Evolutionary conservation across 192 early-diverging fungal genomes (phyloP).

Genomic region (Spizellomyces punctatus): DNA sequence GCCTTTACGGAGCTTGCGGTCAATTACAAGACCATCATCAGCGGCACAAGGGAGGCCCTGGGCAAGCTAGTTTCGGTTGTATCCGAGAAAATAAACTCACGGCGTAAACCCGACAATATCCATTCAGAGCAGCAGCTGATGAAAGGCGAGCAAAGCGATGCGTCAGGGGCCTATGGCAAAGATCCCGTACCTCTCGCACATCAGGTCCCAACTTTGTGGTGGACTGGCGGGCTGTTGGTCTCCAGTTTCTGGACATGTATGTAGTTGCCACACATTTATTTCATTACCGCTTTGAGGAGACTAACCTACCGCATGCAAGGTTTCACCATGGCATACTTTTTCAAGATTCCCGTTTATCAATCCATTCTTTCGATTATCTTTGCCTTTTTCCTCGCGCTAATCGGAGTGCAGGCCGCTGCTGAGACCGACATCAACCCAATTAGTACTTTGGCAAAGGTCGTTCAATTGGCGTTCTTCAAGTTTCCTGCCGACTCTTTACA

Average conservation of each 20-base stretch:
- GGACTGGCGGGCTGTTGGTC: constrained; percentile 62
- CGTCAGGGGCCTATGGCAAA: constrained; percentile 21
- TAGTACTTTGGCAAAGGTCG: constrained; percentile 77
- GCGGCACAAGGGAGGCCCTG: background rate
- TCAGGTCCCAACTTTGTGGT: constrained; percentile 64
- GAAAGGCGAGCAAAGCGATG: constrained; percentile 4
- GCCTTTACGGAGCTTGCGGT: constrained; percentile 6
- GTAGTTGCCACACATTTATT: too few species aligned
- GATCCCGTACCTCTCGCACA: constrained; percentile 47
- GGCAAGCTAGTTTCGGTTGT: background rate
- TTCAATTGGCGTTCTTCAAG: constrained; percentile 70
- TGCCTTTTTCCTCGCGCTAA: constrained; percentile 73
- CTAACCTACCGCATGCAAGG: too few species aligned
- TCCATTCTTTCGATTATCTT: constrained; percentile 68
- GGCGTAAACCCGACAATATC: background rate
- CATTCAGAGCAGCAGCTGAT: background rate
- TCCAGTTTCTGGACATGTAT: constrained; percentile 56
- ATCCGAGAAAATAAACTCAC: background rate
- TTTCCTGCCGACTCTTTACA: constrained; percentile 8
- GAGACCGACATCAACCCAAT: constrained; percentile 88
- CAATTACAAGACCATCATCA: background rate
- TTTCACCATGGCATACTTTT: constrained; percentile 4
- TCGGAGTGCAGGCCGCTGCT: constrained; percentile 78
- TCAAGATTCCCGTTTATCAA: constrained; percentile 2
- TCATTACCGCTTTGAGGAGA: too few species aligned